A percentile compares a stretch with the other conserved stretches of the same genome.
phyloP scores from a whole-genome alignment of 148 eudicot genomes.

The Amaranthus cruentus region DNA sequence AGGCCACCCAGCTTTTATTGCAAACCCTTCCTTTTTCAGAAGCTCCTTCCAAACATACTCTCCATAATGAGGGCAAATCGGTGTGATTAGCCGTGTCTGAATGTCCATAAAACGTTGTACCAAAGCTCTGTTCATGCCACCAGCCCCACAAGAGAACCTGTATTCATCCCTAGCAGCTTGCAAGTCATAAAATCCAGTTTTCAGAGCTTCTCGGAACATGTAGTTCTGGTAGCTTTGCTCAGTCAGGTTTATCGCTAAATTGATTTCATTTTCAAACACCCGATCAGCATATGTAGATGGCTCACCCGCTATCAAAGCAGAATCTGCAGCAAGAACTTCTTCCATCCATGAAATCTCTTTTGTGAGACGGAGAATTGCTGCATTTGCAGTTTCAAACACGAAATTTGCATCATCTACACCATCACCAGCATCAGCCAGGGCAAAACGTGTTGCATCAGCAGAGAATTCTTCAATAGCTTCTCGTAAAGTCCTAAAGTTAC shows the following conservation, averaged over 20 bases:
- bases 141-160: slow-evolving; percentile 68
- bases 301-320: slow-evolving; percentile 46
- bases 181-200: slow-evolving; percentile 80
- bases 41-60: slow-evolving; percentile 78
- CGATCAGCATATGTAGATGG: slow-evolving; percentile 67
- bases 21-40: slow-evolving; percentile 65
- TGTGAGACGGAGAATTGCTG: slow-evolving; percentile 82
- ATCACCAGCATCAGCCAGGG: slow-evolving; percentile 95
- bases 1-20: slow-evolving; percentile 72
- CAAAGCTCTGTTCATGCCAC: slow-evolving; percentile 69
- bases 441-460: slow-evolving; percentile 60
- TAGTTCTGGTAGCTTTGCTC: slow-evolving; percentile 64
- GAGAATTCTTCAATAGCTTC: slow-evolving; percentile 77
- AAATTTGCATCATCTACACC: slow-evolving; percentile 96
- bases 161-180: slow-evolving; percentile 90
- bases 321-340: slow-evolving; percentile 55
- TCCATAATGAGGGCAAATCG: slow-evolving; percentile 76
- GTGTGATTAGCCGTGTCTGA: slow-evolving; percentile 75
- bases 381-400: slow-evolving; percentile 89
- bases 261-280: slow-evolving; percentile 86
- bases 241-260: slow-evolving; percentile 53
- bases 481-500: slow-evolving; percentile 73
- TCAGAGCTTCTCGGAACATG: slow-evolving; percentile 75
- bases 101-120: slow-evolving; percentile 71
- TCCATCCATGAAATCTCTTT: slow-evolving; percentile 79